phyloP scores from a whole-genome alignment of 768 basidiomycete species.

The Pulveroboletus sp. region DNA sequence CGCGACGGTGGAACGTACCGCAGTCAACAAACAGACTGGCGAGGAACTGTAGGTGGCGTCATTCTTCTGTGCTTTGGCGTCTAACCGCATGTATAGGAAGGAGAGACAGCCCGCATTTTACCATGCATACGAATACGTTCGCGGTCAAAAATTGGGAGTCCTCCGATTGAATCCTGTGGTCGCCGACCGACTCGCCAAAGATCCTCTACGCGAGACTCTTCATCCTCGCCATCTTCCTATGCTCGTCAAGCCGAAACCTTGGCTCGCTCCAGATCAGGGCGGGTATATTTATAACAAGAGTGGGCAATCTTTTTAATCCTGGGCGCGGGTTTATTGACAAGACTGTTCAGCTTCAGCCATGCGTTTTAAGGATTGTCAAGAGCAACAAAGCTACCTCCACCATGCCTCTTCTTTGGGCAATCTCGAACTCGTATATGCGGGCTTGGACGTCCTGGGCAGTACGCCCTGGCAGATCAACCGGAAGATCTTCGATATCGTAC shows the following conservation, averaged over 20 bases:
- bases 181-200: slow-evolving; percentile 70
- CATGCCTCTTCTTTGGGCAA: slow-evolving; percentile 70
- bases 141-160: slow-evolving; percentile 92
- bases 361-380: slow-evolving; percentile 88
- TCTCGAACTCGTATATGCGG: slow-evolving; percentile 81
- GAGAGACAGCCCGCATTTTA: slow-evolving; percentile 89
- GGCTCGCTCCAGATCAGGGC: slow-evolving; percentile 73
- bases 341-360: slow-evolving; percentile 57
- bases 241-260: slow-evolving; percentile 87
- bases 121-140: slow-evolving; percentile 88
- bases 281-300: slow-evolving; percentile 80
- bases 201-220: slow-evolving; percentile 62
- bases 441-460: slow-evolving; percentile 82
- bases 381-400: slow-evolving; percentile 75
- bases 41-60: slow-evolving; percentile 50
- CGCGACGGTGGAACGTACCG: slow-evolving; percentile 67
- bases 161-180: slow-evolving; percentile 83
- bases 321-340: neutral
- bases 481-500: slow-evolving; percentile 67
- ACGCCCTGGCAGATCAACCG: slow-evolving; percentile 91
- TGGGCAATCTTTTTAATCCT: slow-evolving; percentile 32
- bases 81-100: slow-evolving; percentile 37
- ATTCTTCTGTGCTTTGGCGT: neutral
- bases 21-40: slow-evolving; percentile 53
- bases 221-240: slow-evolving; percentile 96